Evolutionary conservation across 2,329 filamentous ascomycete genomes (phyloP).

Genomic region (Aspergillus clavatus): DNA sequence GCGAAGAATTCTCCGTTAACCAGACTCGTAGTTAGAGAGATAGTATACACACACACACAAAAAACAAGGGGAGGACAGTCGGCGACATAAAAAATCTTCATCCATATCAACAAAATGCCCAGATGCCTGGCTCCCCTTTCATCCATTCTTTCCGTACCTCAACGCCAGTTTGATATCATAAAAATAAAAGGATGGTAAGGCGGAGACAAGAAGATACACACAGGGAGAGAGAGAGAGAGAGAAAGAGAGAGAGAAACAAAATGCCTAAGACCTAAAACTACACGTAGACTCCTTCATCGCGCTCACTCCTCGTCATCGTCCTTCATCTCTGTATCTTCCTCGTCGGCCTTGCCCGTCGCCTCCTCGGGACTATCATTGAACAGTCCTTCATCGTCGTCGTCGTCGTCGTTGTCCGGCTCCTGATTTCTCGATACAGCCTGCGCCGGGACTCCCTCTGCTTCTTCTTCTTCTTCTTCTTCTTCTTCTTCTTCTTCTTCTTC

Average conservation of each 20-base stretch:
- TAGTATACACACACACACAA: neutral
- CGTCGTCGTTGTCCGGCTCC: slow-evolving; percentile 12
- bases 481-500: too few relatives aligned
- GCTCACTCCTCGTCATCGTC: slow-evolving; percentile 25
- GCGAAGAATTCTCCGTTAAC: too few relatives aligned
- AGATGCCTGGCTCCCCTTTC: neutral
- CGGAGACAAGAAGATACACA: too few relatives aligned
- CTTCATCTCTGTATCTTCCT: slow-evolving; percentile 35
- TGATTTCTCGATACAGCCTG: slow-evolving; percentile 1
- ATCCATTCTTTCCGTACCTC: neutral
- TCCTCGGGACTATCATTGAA: slow-evolving; percentile 28
- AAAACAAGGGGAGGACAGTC: too few relatives aligned
- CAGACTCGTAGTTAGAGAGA: too few relatives aligned
- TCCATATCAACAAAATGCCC: neutral
- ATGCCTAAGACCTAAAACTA: slow-evolving; percentile 5
- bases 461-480: slow-evolving; percentile 43
- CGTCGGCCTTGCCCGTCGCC: too few relatives aligned
- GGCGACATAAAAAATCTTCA: too few relatives aligned
- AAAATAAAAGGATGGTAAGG: too few relatives aligned
- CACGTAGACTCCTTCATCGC: slow-evolving; percentile 3
- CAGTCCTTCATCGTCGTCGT: slow-evolving; percentile 34
- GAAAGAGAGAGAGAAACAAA: slow-evolving; percentile 4
- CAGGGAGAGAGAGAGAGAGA: too few relatives aligned
- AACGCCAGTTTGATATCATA: neutral
- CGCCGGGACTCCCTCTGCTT: slow-evolving; percentile 32